Base-by-base conservation (phyloP, 176 grass and related monocot species). In the Oropetium thomaeum region DNA sequence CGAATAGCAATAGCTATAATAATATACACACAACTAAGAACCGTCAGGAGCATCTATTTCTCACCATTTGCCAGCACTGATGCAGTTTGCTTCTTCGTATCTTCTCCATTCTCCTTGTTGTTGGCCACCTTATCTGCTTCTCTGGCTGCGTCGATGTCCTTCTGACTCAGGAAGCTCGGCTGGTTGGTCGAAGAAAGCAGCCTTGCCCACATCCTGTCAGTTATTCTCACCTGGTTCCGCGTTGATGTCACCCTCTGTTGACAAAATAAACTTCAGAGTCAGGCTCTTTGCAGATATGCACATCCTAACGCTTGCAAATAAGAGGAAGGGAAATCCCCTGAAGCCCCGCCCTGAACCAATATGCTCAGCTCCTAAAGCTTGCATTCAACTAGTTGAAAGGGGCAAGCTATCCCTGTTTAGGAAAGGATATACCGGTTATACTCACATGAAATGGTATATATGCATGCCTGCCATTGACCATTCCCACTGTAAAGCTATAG, bases 391-490 rank as follows among this genome's bases (percentile, higher is more conserved):
- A 14, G 31, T 55, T 31, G 31, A 15, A 60, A 74, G 16, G 13
- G 17, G 11, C 47, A 39, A 22, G 17, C 75, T 49, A 74, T 54
- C 58, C 59, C 11, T 29, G 26, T 74, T 39, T 35, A 42, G 27
- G 20, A 35, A 68, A 52, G 49, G 66, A 14, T 23, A 65, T 9
- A 47, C 23, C 8, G n/a, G 54, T 68, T 51, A 37, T 64, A 92
- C 91, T 98, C 70, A 98, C 96, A 83, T 94, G 86, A 79, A 91
- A 94, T 70, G 95, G 91, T 83, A 94, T 94, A 54, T 98, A 98
- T 1, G 95, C 81, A 65, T 98, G 95, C 41, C 95, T 92, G 70
- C 95, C 95, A 32, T 98, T 84, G 38, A 98, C 89, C 74, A 89
- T 67, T 62, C 95, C 95, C 10, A 92, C 86, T 5, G 95, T 98